Base-by-base conservation (phyloP, 2,329 filamentous ascomycete species). In the Penicillium sp. region DNA sequence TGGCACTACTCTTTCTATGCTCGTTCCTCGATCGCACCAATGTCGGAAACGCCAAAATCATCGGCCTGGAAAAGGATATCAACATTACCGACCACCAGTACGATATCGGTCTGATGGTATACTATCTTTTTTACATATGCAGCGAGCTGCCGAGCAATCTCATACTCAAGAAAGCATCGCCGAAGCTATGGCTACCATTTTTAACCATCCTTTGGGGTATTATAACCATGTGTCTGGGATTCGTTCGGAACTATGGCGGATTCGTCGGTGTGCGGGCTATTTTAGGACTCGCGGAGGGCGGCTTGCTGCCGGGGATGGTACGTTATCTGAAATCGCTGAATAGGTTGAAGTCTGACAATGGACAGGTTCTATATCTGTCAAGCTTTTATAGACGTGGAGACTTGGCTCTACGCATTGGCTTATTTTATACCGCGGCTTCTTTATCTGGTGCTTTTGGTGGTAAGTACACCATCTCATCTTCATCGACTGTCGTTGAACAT, bases 11-110 rank as follows among this genome's bases (percentile, higher is more conserved):
- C 1, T 86, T 86, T 57, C 73, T 87, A 8, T 86, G 81, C 68
- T 86, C 82, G 1, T 80, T 81, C 55, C 72, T 81, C 47, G 85
- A 88, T 66, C 78, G 86, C 37, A 86, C 84, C n/a, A 88, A 88
- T 62, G 82, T 88, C 32, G 85, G 84, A 32, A 87, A 88, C 60
- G 84, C 84, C 23, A 82, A 82, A 53, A 81, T 87, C 7, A 75
- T 84, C 44, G 79, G 81, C 0, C 73, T 88, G 12, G 80, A 85
- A 57, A 56, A 70, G 1, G 80, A 83, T 58, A 65, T 86, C 1
- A 63, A 71, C 39, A 81, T 88, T 55, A 78, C 70, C 4, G 79
- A 83, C 49, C 69, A 75, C 47, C 81, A 87, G 61, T 88, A 86
- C 65, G 80, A 82, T 42, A 78, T 81, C 37, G 83, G 82, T 1